Base-by-base conservation (phyloP, 345 rosid species). In the Adansonia digitata region DNA sequence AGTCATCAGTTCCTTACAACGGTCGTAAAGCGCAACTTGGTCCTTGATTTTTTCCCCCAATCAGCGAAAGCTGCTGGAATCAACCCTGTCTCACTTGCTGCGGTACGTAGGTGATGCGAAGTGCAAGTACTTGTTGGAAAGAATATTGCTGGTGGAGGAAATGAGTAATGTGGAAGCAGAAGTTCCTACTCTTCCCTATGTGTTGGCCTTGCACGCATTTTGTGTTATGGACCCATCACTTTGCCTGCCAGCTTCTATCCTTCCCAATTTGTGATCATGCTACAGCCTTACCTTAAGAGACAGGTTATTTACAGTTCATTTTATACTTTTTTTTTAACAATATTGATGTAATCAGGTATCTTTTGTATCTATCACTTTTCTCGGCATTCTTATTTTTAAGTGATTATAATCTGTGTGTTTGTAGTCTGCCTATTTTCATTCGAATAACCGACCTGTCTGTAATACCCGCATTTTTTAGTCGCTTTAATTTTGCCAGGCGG, bases 11-110 rank as follows among this genome's bases (percentile, higher is more conserved):
- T 88, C 82, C 94, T 93, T 83, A 94, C 89, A 57, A 87, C 90
- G 63, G 89, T 95, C 69, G 85, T 95, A 69, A 93, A 88, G 86
- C 97, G 91, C 76, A 92, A 92, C 80, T 87, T 95, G 73, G 93
- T 90, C 63, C 97, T 95, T 82, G 99, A 95, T 77, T 95, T 95
- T 83, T 86, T 90, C 60, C 91, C 99, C n/a, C 99, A 93, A 79
- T 89, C 99, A 75, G 84, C 97, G 42, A 95, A 95, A 87, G 99
- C 98, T 82, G 89, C 88, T 82, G 99, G 99, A 74, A 91, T 95
- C 80, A 93, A 87, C 77, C 98, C 98, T 53, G 90, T 89, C 67
- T 84, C 80, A 43, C 92, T 91, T 68, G 93, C 97, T 74, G 85
- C 94, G 43, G 97, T 93, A 72, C 94, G 97, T 27, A 87, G 89